Percentiles rank a stretch among this genome's conserved stretches.
Conservation (phyloP, 306 rosid genomes). For the Boehmeria nivea region DNA sequence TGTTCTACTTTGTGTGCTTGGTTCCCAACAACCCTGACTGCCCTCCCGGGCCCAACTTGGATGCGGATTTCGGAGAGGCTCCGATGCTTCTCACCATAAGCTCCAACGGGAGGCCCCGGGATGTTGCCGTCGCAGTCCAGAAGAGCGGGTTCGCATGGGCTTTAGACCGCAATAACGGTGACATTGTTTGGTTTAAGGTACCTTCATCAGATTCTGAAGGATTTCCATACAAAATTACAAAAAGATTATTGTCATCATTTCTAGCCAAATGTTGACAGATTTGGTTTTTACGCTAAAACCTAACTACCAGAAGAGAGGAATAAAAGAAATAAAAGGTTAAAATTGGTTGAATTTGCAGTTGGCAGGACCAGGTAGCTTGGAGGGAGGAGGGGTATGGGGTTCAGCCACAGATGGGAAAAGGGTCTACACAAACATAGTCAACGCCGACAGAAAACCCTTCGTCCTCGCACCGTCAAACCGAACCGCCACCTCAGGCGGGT, state of each 20-base stretch:
- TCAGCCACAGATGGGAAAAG: conserved; percentile 35
- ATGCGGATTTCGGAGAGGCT: conserved; percentile 41
- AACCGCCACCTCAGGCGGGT: conserved; percentile 25
- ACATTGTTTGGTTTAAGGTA: conserved; percentile 36
- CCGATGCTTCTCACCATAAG: conserved; percentile 29
- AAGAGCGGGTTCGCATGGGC: conserved; percentile 44
- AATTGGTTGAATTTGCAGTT: conserved; percentile 10
- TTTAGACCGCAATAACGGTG: conserved; percentile 28
- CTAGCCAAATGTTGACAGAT: no score
- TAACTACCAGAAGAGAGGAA: no score
- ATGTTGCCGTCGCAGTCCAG: conserved; percentile 37
- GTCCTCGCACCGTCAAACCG: conserved; percentile 28
- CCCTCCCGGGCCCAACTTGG: conserved; percentile 37
- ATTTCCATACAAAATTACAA: no score
- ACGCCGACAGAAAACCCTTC: conserved; percentile 17
- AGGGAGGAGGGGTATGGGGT: conserved; percentile 39
- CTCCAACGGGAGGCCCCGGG: conserved; percentile 10
- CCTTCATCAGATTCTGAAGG: no score
- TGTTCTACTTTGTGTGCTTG: conserved; percentile 31
- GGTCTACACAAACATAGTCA: conserved; percentile 36
- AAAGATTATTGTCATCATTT: no score
- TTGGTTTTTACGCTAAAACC: no score
- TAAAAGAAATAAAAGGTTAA: no score
- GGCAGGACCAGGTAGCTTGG: conserved; percentile 31
- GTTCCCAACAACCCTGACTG: conserved; percentile 40